Base-by-base conservation (phyloP, 73 alveolate species). In the Tetrahymena thermophila region DNA sequence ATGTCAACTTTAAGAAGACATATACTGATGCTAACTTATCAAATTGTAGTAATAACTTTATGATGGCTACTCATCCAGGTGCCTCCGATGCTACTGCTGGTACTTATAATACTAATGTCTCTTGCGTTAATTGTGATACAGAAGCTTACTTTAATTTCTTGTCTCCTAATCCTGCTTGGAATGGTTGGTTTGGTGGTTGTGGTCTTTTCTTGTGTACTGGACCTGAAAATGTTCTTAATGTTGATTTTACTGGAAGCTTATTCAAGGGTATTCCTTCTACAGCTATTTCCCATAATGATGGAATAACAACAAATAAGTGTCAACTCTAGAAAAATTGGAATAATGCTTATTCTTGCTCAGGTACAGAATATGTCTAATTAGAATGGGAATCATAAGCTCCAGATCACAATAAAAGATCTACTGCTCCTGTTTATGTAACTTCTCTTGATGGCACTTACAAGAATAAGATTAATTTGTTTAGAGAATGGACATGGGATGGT, bases 401-500 rank as follows among this genome's bases (percentile, higher is more conserved):
- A 35, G 97, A 95, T 95, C 95, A 95, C 15, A 95, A 95, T 31
- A 34, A 17, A 17, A 95, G 97, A 56, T 56, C 94, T 23, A 55
- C 17, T 57, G 93, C 97, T 31, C 97, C 97, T 34, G 94, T 93
- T 19, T 43, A 35, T 19, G 42, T 95, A 8, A 50, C 40, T 9
- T 71, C 89, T 23, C 89, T 71, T 71, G 95, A 93, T 43, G 93
- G 95, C 0, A 71, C 93, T 17, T 95, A 85, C 94, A 34, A 34
- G 11, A 95, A 95, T 89, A 28, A 71, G 43, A 35, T 95, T 25
- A 95, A 95, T 43, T 34, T 93, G 23, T 95, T 85, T 42, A 93
- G 85, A 34, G 97, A 95, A 95, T 95, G 97, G 97, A 84, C 42
- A 35, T 95, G 97, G 97, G 84, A 95, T 95, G 97, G 97, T 35